phyloP scores from a whole-genome alignment of 1,139 yeast species.

The Suhomyces panamericanus region DNA sequence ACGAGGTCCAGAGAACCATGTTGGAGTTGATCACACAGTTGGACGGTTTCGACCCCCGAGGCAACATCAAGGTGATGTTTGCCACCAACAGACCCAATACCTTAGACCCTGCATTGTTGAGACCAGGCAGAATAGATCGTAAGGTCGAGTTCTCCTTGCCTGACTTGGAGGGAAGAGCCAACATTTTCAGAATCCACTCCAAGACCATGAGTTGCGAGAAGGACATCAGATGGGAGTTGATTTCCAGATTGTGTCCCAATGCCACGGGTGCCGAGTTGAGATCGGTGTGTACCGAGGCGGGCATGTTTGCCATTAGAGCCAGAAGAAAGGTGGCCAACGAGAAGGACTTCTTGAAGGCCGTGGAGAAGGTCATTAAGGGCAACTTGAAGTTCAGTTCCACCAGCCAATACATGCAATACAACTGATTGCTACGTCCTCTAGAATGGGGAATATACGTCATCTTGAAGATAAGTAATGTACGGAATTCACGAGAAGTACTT shows the following conservation, averaged over 20 bases:
- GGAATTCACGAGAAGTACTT: background rate
- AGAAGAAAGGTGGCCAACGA: slow-evolving; percentile 97
- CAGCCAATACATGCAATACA: slow-evolving; percentile 97
- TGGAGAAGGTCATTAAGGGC: slow-evolving; percentile 97
- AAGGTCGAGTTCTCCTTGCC: slow-evolving; percentile 96
- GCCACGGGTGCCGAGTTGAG: slow-evolving; percentile 96
- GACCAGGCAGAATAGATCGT: slow-evolving; percentile 98
- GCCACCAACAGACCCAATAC: slow-evolving; percentile 99
- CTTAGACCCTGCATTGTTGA: slow-evolving; percentile 92
- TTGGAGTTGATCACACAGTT: slow-evolving; percentile 94
- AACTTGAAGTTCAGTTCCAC: slow-evolving; percentile 97
- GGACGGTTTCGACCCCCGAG: slow-evolving; percentile 98
- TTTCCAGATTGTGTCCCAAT: slow-evolving; percentile 94
- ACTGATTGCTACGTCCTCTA: slow-evolving; percentile 35
- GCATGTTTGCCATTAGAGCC: slow-evolving; percentile 98
- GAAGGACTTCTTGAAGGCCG: slow-evolving; percentile 95
- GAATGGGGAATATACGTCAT: background rate
- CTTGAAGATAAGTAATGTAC: background rate
- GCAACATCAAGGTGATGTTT: slow-evolving; percentile 97
- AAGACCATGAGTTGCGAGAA: slow-evolving; percentile 97
- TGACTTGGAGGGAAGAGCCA: slow-evolving; percentile 95
- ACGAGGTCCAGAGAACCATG: slow-evolving; percentile 98
- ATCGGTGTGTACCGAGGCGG: slow-evolving; percentile 37
- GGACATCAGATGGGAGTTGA: slow-evolving; percentile 96
- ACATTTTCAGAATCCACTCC: slow-evolving; percentile 93